Evolutionary conservation across 805 yeast genomes (phyloP).

Genomic region (Yamadazyma kitorensis): DNA sequence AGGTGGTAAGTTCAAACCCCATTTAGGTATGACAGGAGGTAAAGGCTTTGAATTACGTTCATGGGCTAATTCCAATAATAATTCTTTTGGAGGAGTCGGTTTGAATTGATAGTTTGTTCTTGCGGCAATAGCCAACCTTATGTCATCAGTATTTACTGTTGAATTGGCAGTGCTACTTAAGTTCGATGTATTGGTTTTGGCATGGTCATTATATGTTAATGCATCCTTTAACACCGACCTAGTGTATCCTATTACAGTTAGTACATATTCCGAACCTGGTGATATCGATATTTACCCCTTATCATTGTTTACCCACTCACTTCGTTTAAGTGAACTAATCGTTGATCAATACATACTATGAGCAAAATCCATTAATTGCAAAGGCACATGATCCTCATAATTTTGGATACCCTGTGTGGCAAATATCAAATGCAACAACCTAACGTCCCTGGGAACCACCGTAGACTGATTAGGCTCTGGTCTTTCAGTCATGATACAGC

Average conservation of each 20-base stretch:
- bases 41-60: conserved; percentile 87
- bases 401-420: conserved; percentile 91
- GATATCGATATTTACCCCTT: background rate
- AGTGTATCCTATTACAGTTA: conserved; percentile 54
- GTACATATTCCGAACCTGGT: conserved; percentile 13
- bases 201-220: conserved; percentile 81
- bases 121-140: conserved; percentile 89
- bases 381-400: conserved; percentile 93
- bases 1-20: conserved; percentile 94
- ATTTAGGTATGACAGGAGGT: conserved; percentile 87
- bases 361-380: conserved; percentile 97
- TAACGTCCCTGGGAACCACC: conserved; percentile 81
- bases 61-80: conserved; percentile 83
- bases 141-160: conserved; percentile 79
- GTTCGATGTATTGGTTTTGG: conserved; percentile 27
- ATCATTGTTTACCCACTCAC: background rate
- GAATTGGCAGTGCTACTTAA: conserved; percentile 37
- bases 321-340: background rate
- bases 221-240: conserved; percentile 87
- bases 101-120: conserved; percentile 94
- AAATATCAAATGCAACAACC: conserved; percentile 82
- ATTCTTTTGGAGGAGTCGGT: conserved; percentile 90
- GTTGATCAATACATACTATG: conserved; percentile 36
- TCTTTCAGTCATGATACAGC: conserved; percentile 2
- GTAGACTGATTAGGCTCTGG: conserved; percentile 3